phyloP scores from a whole-genome alignment of 371 early-diverging fungal species.

The Saksenaea oblongispora region DNA sequence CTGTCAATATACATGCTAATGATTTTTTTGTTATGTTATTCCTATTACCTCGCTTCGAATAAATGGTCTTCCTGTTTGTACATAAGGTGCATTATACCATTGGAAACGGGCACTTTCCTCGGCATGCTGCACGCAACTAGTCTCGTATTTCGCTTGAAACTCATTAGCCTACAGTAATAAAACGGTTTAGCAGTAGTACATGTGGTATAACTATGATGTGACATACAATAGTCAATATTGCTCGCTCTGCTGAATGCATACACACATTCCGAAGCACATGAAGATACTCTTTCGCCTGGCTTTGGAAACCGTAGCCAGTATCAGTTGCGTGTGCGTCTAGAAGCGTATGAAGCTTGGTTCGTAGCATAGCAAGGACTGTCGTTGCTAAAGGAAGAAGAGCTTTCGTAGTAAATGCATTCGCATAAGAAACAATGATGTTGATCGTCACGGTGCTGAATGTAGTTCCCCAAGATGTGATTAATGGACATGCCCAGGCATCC shows the following conservation, averaged over 20 bases:
- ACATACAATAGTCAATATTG: constrained; percentile 7
- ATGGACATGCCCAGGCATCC: constrained; percentile 7
- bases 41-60: constrained; percentile 10
- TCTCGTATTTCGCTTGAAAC: neutral
- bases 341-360: neutral
- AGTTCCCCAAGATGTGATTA: constrained; percentile 8
- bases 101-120: constrained; percentile 18
- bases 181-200: neutral
- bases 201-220: neutral
- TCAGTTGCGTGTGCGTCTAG: neutral
- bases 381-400: neutral
- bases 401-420: neutral
- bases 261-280: neutral
- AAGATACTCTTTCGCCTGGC: constrained; percentile 1
- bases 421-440: neutral
- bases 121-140: neutral
- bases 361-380: neutral
- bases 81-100: constrained; percentile 25
- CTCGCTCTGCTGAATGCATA: neutral
- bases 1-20: neutral
- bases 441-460: neutral
- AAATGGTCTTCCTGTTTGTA: constrained; percentile 17
- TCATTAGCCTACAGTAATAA: neutral
- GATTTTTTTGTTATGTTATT: too few relatives aligned
- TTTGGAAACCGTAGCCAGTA: neutral